These are phyloP conservation scores for Phytophthora parvispora DNA, from an alignment of 352 stramenopile genomes.

Conservation along the genomic window DNA sequence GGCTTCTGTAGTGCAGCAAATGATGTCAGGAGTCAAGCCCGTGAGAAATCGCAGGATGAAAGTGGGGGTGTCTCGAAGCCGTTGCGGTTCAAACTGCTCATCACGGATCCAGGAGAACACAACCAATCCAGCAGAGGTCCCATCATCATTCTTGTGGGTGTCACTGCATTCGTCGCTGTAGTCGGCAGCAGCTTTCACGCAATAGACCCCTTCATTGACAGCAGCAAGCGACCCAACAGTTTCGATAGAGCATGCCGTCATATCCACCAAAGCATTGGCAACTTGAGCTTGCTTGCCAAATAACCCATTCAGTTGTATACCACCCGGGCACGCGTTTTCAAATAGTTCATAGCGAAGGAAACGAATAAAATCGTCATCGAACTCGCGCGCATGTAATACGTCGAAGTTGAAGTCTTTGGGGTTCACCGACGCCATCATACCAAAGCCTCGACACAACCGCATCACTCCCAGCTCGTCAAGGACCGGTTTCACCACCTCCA, in stretches of 20 bases:
- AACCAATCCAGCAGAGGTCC: slow-evolving; percentile 33
- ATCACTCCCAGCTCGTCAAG: slow-evolving; percentile 78
- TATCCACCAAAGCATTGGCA: slow-evolving; percentile 36
- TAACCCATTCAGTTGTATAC: slow-evolving; percentile 45
- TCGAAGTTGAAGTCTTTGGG: slow-evolving; percentile 60
- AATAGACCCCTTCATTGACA: slow-evolving; percentile 69
- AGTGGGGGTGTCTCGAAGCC: slow-evolving; percentile 61
- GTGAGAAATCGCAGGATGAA: slow-evolving; percentile 73
- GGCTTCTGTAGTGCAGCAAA: slow-evolving; percentile 33
- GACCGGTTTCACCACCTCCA: slow-evolving; percentile 80
- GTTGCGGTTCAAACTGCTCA: slow-evolving; percentile 47
- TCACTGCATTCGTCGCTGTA: background rate
- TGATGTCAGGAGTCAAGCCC: slow-evolving; percentile 35
- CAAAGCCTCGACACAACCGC: slow-evolving; percentile 66
- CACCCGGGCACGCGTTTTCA: slow-evolving; percentile 1
- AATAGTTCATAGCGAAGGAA: slow-evolving; percentile 67
- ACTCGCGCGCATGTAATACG: slow-evolving; percentile 52
- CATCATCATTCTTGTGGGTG: background rate
- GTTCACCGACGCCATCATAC: slow-evolving; percentile 57
- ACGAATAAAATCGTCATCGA: slow-evolving; percentile 74
- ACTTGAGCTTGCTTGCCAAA: slow-evolving; percentile 76
- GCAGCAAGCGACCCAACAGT: slow-evolving; percentile 33
- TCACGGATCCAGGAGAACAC: slow-evolving; percentile 77
- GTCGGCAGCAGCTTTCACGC: slow-evolving; percentile 25
- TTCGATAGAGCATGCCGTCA: slow-evolving; percentile 48